Percentiles rank a stretch among this genome's conserved stretches.
Conservation (phyloP, 2,329 filamentous ascomycete genomes). For the Stagonosporopsis vannaccii region DNA sequence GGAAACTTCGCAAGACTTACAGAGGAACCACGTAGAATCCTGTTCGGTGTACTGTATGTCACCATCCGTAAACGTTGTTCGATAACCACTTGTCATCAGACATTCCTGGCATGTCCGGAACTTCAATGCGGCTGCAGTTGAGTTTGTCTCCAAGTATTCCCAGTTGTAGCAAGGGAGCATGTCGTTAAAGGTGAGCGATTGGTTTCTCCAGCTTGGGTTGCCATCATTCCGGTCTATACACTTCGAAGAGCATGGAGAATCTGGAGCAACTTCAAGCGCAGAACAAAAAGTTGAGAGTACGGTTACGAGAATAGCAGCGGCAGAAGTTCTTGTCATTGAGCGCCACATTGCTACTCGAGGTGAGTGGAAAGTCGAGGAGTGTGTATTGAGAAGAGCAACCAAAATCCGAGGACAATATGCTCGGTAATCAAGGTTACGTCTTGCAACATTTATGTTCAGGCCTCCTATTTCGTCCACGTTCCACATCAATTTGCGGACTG, state of each 20-base stretch:
- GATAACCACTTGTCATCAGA: constrained; percentile 20
- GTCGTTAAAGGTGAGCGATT: constrained; percentile 20
- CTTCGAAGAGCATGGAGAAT: constrained; percentile 29
- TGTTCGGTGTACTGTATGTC: constrained; percentile 15
- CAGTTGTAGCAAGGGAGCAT: constrained; percentile 28
- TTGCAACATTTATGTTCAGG: not conserved
- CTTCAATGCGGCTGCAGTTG: constrained; percentile 25
- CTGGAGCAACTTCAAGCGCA: constrained; percentile 28
- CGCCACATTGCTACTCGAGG: constrained; percentile 1
- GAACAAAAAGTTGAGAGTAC: constrained; percentile 1
- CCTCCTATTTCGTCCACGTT: not conserved
- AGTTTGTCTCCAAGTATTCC: constrained; percentile 21
- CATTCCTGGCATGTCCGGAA: constrained; percentile 30
- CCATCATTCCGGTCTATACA: constrained; percentile 25
- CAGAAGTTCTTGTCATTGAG: not conserved
- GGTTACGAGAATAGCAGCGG: not conserved
- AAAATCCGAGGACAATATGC: not conserved
- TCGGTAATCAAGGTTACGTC: constrained; percentile 1
- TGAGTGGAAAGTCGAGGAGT: not conserved
- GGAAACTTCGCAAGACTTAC: constrained; percentile 15
- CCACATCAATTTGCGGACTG: constrained; percentile 2
- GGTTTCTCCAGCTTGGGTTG: constrained; percentile 14
- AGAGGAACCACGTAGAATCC: constrained; percentile 30
- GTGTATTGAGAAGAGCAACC: not conserved
- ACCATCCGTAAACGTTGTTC: not conserved